Conservation (phyloP, 2,329 filamentous ascomycete species). For the Stagonosporopsis tanaceti region DNA sequence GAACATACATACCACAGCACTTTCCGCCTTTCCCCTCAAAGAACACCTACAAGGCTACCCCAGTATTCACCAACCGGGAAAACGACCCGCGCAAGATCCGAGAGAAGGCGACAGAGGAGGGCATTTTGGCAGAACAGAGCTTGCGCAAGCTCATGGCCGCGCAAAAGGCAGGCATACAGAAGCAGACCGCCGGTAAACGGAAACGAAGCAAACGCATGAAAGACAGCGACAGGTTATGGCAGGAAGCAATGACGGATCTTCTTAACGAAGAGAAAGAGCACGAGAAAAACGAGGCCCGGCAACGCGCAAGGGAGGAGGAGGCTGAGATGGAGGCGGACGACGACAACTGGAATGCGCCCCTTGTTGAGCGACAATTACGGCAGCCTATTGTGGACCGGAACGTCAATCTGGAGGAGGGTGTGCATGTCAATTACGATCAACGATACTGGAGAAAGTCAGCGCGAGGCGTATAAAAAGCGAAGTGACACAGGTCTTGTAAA, state of each 20-base stretch:
- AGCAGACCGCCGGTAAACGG: conserved; percentile 44
- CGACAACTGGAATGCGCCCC: conserved; percentile 30
- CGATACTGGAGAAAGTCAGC: conserved; percentile 63
- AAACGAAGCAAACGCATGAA: conserved; percentile 52
- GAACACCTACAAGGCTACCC: conserved; percentile 69
- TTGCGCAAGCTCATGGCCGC: conserved; percentile 65
- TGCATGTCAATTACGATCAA: conserved; percentile 67
- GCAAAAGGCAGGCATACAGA: conserved; percentile 56
- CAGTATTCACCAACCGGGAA: conserved; percentile 66
- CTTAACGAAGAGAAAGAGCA: conserved; percentile 50
- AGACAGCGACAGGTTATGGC: conserved; percentile 61
- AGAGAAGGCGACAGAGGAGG: conserved; percentile 71
- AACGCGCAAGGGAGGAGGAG: conserved; percentile 24
- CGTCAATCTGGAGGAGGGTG: conserved; percentile 46
- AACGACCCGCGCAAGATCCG: conserved; percentile 66
- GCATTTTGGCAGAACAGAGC: conserved; percentile 70
- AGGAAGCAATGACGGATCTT: conserved; percentile 64
- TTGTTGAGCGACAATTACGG: conserved; percentile 31
- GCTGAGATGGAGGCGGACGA: conserved; percentile 32
- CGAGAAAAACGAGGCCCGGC: conserved; percentile 35
- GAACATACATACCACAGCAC: conserved; percentile 65
- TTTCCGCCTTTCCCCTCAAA: conserved; percentile 69
- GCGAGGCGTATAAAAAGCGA: conserved; percentile 27
- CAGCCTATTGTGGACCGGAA: conserved; percentile 43
- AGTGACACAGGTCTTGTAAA: conserved; percentile 19